Base-by-base conservation (phyloP, 495 filamentous ascomycete species). In the Cercophora newfieldiana region DNA sequence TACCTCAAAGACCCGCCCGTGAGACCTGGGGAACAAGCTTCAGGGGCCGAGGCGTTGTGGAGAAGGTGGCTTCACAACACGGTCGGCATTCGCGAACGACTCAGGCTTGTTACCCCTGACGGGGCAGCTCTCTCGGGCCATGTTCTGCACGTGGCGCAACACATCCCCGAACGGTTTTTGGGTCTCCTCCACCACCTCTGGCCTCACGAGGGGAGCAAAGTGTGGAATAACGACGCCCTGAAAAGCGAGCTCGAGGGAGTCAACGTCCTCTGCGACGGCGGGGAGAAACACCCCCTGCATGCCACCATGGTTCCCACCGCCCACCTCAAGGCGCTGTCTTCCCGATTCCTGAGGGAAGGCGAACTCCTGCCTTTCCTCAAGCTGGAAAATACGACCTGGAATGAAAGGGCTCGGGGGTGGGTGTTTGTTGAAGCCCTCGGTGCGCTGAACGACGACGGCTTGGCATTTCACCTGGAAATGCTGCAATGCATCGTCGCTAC, bases 151-250 rank as follows among this genome's bases (percentile, higher is more conserved):
- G 65, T 77, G 12, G 68, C 73, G 0, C 22, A 69, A 16, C 59
- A 58, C 57, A 48, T 65, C n/a, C 73, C 71, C 44, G 66, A 64
- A 6, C 55, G 59, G 21, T 59, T 77, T 48, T 7, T 77, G 16
- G 59, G 67, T 0, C 64, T 77, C 16, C 62, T 76, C 4, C 44
- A 59, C 29, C 53, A 66, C 28, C 22, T 67, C 3, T 63, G 59
- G 66, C 7, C n/a, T 1, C n/a, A 28, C 8, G 63, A 58, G n/a
- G 54, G 54, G 7, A 4, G 3, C 7, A 3, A 33, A 14, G 24
- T 67, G 12, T 16, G 2, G 0, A 16, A 29, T 2, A 51, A 31
- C 28, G n/a, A 31, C 1, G 31, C 12, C 29, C 12, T 67, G 1
- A 24, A 12, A 2, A 12, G 10, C 8, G 19, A 55, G 5, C 26